phyloP scores from a whole-genome alignment of 2,329 filamentous ascomycete genomes.

The Teratosphaeria pseudoeucalypti region DNA sequence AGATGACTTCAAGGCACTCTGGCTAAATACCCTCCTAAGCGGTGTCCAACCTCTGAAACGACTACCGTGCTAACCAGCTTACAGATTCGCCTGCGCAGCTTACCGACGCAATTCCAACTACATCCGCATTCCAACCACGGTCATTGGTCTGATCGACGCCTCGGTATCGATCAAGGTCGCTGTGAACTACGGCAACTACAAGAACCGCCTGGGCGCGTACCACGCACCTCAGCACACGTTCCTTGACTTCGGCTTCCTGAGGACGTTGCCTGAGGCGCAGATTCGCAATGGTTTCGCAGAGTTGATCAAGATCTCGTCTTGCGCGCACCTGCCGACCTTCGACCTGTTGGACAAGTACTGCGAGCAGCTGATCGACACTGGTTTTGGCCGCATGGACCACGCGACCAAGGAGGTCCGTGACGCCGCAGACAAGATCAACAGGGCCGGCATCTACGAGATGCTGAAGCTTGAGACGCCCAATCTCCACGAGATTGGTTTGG shows the following conservation, averaged over 20 bases:
- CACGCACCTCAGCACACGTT: slow-evolving; percentile 63
- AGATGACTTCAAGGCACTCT: slow-evolving; percentile 41
- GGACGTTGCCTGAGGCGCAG: slow-evolving; percentile 55
- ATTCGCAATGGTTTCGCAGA: slow-evolving; percentile 66
- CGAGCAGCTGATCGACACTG: slow-evolving; percentile 54
- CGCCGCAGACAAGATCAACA: slow-evolving; percentile 55
- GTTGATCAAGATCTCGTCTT: slow-evolving; percentile 66
- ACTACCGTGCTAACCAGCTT: slow-evolving; percentile 16
- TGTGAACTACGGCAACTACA: slow-evolving; percentile 66
- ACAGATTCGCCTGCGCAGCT: slow-evolving; percentile 57
- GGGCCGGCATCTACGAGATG: slow-evolving; percentile 63
- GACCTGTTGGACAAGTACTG: slow-evolving; percentile 59
- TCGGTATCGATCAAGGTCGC: slow-evolving; percentile 70
- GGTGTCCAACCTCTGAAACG: slow-evolving; percentile 3
- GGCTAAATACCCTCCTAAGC: slow-evolving; percentile 29
- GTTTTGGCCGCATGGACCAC: slow-evolving; percentile 53
- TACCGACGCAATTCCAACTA: slow-evolving; percentile 65
- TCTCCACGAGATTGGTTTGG: slow-evolving; percentile 61
- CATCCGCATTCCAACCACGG: slow-evolving; percentile 63
- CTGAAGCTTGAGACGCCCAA: slow-evolving; percentile 63
- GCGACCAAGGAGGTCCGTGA: slow-evolving; percentile 45
- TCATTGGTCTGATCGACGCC: slow-evolving; percentile 66
- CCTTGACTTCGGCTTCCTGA: slow-evolving; percentile 63
- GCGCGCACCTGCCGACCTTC: slow-evolving; percentile 56
- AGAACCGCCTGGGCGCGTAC: slow-evolving; percentile 64